phyloP scores from a whole-genome alignment of 257 asterid genomes.

The Catharanthus roseus region DNA sequence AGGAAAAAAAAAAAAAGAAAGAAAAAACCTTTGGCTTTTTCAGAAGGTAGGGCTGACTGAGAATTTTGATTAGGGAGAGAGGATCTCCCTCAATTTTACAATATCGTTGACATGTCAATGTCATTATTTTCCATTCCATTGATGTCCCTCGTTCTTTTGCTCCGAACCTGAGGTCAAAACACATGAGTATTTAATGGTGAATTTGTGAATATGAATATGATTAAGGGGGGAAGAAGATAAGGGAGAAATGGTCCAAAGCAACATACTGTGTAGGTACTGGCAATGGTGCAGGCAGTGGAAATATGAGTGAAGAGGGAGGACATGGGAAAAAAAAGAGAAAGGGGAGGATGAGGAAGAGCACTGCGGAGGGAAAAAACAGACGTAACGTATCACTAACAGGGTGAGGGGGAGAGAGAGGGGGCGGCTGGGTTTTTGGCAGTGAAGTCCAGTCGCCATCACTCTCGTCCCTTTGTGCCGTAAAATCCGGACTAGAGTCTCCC shows the following conservation, averaged over 20 bases:
- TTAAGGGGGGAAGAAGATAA: background rate
- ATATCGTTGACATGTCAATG: constrained; percentile 29
- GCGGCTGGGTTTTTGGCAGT: constrained; percentile 25
- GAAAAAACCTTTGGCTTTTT: no score
- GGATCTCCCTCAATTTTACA: constrained; percentile 37
- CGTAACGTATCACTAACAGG: constrained; percentile 92
- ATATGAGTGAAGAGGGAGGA: no score
- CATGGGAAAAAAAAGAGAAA: no score
- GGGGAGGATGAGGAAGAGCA: background rate
- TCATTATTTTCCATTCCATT: constrained; percentile 10
- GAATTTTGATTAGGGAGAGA: constrained; percentile 1
- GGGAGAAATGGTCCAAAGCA: constrained; percentile 3
- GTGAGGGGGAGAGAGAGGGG: constrained; percentile 15
- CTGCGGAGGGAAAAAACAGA: constrained; percentile 36
- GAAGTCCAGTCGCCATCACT: constrained; percentile 58
- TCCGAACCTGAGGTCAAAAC: no score
- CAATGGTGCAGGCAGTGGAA: no score
- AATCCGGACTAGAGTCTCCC: constrained; percentile 88
- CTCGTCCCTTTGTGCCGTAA: constrained; percentile 83
- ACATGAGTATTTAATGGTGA: no score
- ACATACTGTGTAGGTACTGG: no score
- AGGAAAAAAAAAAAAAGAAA: no score
- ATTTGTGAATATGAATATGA: constrained; percentile 1
- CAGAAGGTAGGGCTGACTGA: no score
- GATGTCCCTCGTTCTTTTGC: background rate